Evolutionary conservation across 2,329 filamentous ascomycete genomes (phyloP), one percentile per base, ranked within the genome.

Genomic region (Penicillium sp.): DNA sequence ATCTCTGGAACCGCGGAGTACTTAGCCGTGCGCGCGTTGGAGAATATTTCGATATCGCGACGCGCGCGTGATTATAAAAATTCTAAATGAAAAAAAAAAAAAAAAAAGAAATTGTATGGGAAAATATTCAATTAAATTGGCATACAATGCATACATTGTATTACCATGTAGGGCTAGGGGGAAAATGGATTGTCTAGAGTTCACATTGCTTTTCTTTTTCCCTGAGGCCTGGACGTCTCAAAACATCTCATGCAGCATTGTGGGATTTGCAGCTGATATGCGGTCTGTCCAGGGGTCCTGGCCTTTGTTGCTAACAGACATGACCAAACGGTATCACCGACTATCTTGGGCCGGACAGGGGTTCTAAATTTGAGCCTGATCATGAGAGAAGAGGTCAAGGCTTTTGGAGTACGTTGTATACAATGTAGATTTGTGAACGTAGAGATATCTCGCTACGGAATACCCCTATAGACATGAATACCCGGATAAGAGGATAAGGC

Each of bases 181-280:
- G 9, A 16, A 46, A 30, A 26, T 7, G 9, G 40, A 9, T 30
- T 9, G 19, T 32, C 36, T 39, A 43, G 38, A 53, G 41, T 48
- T 18, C 19, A 26, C n/a, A 9, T 47, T 56, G 47, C 16, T 38
- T 55, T 46, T 52, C 52, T 39, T 39, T 39, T 39, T 11, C 7
- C 3, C 3, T 23, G 23, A 10, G 19, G 19, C 23, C 30, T 35
- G 14, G 29, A 36, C 30, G 45, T 23, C 26, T 49, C 13, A 14
- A 14, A 39, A 40, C 30, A 34, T 14, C 16, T 8, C 16, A 30
- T 29, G 46, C 50, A 51, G 52, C 59, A 58, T 54, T 45, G 52
- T 40, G 50, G 48, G 56, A 59, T 58, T 58, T 63, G 58, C 64
- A 64, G 59, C 60, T 67, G 66, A 68, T 69, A 68, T 67, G 66